Conservation (phyloP, 2,329 filamentous ascomycete genomes). For the Fusarium odoratissimum region DNA sequence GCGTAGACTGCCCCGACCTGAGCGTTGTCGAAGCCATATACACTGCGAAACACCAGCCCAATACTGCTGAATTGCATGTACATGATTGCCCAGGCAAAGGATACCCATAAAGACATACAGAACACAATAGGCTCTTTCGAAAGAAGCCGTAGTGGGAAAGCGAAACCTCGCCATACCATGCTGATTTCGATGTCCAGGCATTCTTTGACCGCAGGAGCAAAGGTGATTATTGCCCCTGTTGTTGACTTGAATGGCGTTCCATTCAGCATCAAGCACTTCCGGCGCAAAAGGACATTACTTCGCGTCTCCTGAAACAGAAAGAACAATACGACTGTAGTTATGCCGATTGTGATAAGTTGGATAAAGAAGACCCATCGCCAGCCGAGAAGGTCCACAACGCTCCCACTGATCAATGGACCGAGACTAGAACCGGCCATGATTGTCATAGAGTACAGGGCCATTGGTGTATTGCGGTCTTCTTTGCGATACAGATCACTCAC, state of each 20-base stretch:
- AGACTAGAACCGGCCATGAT: constrained; percentile 73
- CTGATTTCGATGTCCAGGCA: constrained; percentile 32
- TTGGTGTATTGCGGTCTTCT: constrained; percentile 73
- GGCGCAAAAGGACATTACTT: constrained; percentile 72
- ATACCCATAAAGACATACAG: constrained; percentile 76
- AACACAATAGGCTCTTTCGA: constrained; percentile 70
- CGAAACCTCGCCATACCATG: constrained; percentile 46
- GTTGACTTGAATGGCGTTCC: constrained; percentile 47
- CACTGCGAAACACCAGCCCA: constrained; percentile 72
- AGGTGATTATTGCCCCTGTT: background rate
- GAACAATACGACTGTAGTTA: constrained; percentile 65
- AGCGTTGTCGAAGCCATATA: constrained; percentile 69
- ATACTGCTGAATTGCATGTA: constrained; percentile 70
- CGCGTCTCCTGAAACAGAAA: constrained; percentile 75
- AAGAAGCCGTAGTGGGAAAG: constrained; percentile 57
- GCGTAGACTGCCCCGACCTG: constrained; percentile 73
- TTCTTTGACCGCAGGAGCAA: constrained; percentile 20
- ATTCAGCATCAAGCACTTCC: constrained; percentile 70
- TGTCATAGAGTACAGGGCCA: constrained; percentile 72
- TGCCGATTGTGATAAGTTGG: constrained; percentile 69
- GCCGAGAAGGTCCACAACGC: constrained; percentile 65
- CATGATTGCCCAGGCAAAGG: constrained; percentile 77
- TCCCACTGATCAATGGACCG: constrained; percentile 69
- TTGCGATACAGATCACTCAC: constrained; percentile 74
- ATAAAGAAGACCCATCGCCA: constrained; percentile 78